These are phyloP conservation scores for Fusarium sp. DNA, from an alignment of 2,329 filamentous ascomycete genomes.

Conservation along the genomic window DNA sequence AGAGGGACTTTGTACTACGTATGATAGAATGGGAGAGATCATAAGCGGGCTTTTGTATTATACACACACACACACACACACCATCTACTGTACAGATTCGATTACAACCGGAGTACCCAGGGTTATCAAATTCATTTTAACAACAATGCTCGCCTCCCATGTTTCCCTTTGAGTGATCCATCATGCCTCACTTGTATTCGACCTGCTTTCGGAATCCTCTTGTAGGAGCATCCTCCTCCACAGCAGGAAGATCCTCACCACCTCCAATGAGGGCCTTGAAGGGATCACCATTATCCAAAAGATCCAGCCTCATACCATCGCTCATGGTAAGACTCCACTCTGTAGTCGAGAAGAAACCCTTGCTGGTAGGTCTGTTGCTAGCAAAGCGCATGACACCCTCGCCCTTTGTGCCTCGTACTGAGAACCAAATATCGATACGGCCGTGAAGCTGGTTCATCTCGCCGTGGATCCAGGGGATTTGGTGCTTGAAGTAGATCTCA, in stretches of 20 bases:
- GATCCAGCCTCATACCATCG: conserved; percentile 69
- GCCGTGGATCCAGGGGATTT: conserved; percentile 84
- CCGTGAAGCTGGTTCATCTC: conserved; percentile 95
- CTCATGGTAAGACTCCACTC: conserved; percentile 85
- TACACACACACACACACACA: conserved; percentile 42
- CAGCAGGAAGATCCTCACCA: conserved; percentile 49
- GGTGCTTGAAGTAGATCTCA: conserved; percentile 80
- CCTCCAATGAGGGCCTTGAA: conserved; percentile 63
- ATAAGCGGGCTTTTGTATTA: conserved; percentile 51
- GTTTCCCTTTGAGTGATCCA: neutral
- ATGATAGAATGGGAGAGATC: conserved; percentile 38
- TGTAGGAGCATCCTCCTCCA: conserved; percentile 48
- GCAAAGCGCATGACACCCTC: conserved; percentile 81
- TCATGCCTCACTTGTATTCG: conserved; percentile 40
- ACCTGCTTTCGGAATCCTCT: conserved; percentile 63
- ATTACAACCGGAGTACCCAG: conserved; percentile 39
- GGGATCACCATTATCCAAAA: conserved; percentile 77
- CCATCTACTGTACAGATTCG: conserved; percentile 44
- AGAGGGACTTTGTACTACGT: conserved; percentile 42
- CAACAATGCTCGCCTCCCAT: neutral
- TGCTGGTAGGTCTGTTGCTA: conserved; percentile 70
- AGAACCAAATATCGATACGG: conserved; percentile 84
- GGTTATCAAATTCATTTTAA: conserved; percentile 32
- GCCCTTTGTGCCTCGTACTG: conserved; percentile 80
- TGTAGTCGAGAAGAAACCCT: conserved; percentile 80